phyloP scores from a whole-genome alignment of 2,329 filamentous ascomycete species.

The Anthostomella pinea region DNA sequence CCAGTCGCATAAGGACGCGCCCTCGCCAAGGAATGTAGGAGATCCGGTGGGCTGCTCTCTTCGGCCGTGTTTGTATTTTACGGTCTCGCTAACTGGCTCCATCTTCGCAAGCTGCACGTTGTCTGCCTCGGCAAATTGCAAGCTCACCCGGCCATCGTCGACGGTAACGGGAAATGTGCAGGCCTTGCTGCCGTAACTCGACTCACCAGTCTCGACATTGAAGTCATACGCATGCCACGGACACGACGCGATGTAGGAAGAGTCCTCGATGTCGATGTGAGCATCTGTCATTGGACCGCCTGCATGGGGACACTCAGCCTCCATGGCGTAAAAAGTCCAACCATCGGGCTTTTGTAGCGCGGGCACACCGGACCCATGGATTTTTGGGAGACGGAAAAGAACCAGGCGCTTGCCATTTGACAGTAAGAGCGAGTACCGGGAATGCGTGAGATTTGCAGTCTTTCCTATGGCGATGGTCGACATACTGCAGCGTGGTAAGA shows the following conservation, averaged over 20 bases:
- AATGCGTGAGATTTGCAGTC: slow-evolving; percentile 34
- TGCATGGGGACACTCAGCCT: slow-evolving; percentile 45
- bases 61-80: slow-evolving; percentile 40
- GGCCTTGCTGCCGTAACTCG: slow-evolving; percentile 44
- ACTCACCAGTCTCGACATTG: slow-evolving; percentile 47
- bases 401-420: slow-evolving; percentile 44
- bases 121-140: slow-evolving; percentile 31
- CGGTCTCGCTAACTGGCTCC: slow-evolving; percentile 44
- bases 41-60: slow-evolving; percentile 16
- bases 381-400: slow-evolving; percentile 42
- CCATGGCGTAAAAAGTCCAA: slow-evolving; percentile 47
- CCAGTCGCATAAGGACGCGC: slow-evolving; percentile 46
- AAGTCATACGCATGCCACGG: slow-evolving; percentile 50
- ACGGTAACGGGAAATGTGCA: slow-evolving; percentile 44
- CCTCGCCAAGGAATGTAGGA: slow-evolving; percentile 34
- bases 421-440: slow-evolving; percentile 41
- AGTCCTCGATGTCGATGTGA: slow-evolving; percentile 45
- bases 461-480: slow-evolving; percentile 28
- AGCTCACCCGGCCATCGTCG: slow-evolving; percentile 31
- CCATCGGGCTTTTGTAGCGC: slow-evolving; percentile 34
- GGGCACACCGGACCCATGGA: slow-evolving; percentile 28
- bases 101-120: slow-evolving; percentile 30
- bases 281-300: slow-evolving; percentile 45
- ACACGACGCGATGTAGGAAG: slow-evolving; percentile 44
- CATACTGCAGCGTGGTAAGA: slow-evolving; percentile 17